Percentiles rank a stretch among this genome's conserved stretches.
phyloP scores from a whole-genome alignment of 2,329 filamentous ascomycete genomes.

The Stromatinia cepivora region DNA sequence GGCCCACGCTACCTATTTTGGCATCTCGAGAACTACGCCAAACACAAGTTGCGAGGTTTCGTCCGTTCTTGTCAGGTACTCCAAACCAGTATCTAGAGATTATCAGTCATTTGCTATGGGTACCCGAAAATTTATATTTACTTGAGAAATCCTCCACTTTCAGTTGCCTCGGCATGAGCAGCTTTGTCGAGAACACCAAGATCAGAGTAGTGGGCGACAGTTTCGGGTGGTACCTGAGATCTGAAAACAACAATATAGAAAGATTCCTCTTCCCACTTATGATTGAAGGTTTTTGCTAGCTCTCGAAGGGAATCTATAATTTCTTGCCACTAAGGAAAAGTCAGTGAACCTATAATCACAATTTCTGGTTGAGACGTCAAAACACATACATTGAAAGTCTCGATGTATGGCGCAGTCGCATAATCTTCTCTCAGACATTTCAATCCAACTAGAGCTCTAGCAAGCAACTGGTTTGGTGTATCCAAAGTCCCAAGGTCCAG shows the following conservation, averaged over 20 bases:
- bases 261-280: slow-evolving; percentile 58
- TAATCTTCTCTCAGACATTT: slow-evolving; percentile 67
- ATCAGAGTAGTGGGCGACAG: slow-evolving; percentile 58
- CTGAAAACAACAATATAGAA: slow-evolving; percentile 89
- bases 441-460: slow-evolving; percentile 67
- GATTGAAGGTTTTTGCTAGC: slow-evolving; percentile 50
- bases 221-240: slow-evolving; percentile 66
- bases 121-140: slow-evolving; percentile 38
- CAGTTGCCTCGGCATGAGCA: slow-evolving; percentile 77
- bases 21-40: slow-evolving; percentile 64
- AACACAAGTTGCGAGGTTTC: slow-evolving; percentile 80
- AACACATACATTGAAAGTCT: slow-evolving; percentile 64
- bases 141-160: slow-evolving; percentile 81
- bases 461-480: slow-evolving; percentile 65
- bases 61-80: slow-evolving; percentile 63
- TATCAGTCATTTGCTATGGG: slow-evolving; percentile 20
- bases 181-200: slow-evolving; percentile 74
- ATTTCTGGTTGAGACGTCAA: neutral
- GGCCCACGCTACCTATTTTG: slow-evolving; percentile 57
- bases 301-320: slow-evolving; percentile 59
- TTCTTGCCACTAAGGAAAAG: slow-evolving; percentile 51
- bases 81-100: slow-evolving; percentile 80
- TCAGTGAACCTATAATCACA: neutral
- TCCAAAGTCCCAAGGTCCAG: slow-evolving; percentile 70
- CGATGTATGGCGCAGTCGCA: slow-evolving; percentile 70